A percentile compares a stretch with the other conserved stretches of the same genome.
Evolutionary conservation across 305 asterid species (phyloP).

Genomic region (Fraxinus xanthoxyloides): DNA sequence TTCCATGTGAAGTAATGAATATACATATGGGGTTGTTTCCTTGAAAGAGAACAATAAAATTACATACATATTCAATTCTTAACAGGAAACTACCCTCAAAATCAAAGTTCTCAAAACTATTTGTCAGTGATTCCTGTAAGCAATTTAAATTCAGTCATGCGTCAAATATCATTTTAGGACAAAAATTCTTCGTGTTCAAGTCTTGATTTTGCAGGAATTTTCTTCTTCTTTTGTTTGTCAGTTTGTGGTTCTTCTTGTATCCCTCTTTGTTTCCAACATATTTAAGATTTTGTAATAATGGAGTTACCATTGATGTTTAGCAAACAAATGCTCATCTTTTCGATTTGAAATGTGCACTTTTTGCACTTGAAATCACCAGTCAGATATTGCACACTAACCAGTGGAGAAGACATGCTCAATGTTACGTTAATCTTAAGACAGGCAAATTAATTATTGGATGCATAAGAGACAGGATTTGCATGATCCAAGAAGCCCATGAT

Average conservation of each 20-base stretch:
- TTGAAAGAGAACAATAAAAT: background rate
- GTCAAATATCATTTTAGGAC: background rate
- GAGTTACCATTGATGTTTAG: background rate
- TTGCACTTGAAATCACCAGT: background rate
- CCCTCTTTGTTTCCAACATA: background rate
- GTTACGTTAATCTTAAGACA: background rate
- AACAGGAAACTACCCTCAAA: background rate
- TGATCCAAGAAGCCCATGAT: conserved; percentile 77
- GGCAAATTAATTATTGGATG: conserved; percentile 17
- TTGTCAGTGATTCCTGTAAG: background rate
- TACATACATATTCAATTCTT: background rate
- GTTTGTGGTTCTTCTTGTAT: background rate
- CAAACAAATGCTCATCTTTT: background rate
- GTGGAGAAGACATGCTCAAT: conserved; percentile 2
- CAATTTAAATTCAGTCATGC: background rate
- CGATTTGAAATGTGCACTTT: background rate
- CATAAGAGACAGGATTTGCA: conserved; percentile 32
- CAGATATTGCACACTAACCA: background rate
- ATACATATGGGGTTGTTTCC: background rate
- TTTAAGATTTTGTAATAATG: background rate
- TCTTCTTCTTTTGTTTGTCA: background rate
- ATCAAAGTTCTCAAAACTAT: background rate
- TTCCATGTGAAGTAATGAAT: background rate
- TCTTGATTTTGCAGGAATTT: background rate
- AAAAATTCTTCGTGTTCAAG: background rate